These are phyloP conservation scores for Naganishia kalamii DNA, from an alignment of 768 basidiomycete species.

Conservation along the genomic window DNA sequence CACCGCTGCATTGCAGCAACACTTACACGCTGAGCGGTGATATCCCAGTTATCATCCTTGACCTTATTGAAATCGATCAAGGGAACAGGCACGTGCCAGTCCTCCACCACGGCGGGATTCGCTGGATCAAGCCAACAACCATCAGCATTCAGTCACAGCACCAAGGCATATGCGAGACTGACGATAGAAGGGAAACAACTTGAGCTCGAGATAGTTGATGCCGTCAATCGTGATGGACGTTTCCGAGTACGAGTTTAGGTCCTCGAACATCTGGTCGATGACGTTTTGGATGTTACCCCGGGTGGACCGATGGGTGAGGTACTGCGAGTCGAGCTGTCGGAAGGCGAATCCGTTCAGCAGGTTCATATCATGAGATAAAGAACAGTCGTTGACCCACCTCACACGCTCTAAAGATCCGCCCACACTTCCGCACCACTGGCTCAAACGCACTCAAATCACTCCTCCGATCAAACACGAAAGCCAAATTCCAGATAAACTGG, in stretches of 20 bases:
- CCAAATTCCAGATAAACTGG: conserved; percentile 87
- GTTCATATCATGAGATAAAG: neutral
- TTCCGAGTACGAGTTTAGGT: conserved; percentile 94
- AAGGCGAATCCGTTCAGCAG: neutral
- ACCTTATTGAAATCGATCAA: conserved; percentile 74
- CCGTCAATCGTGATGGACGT: conserved; percentile 81
- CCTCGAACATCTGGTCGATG: conserved; percentile 92
- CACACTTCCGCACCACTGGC: conserved; percentile 88
- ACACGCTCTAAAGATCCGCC: conserved; percentile 75
- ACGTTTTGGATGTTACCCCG: conserved; percentile 67
- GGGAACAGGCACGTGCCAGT: conserved; percentile 93
- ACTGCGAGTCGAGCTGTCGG: conserved; percentile 73
- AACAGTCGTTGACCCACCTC: conserved; percentile 58
- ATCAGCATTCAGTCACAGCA: neutral
- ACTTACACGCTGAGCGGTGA: conserved; percentile 77
- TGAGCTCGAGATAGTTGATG: conserved; percentile 90
- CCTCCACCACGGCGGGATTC: conserved; percentile 78
- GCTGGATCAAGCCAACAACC: conserved; percentile 38
- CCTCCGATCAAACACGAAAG: conserved; percentile 87
- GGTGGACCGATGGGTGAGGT: conserved; percentile 68
- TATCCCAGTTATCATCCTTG: conserved; percentile 88
- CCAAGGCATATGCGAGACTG: conserved; percentile 13
- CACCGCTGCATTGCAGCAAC: neutral
- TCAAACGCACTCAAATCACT: conserved; percentile 94
- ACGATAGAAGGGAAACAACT: conserved; percentile 89